A percentile compares a stretch with the other conserved stretches of the same genome.
phyloP scores from a whole-genome alignment of 2,329 filamentous ascomycete genomes.

The Colletotrichum viniferum region DNA sequence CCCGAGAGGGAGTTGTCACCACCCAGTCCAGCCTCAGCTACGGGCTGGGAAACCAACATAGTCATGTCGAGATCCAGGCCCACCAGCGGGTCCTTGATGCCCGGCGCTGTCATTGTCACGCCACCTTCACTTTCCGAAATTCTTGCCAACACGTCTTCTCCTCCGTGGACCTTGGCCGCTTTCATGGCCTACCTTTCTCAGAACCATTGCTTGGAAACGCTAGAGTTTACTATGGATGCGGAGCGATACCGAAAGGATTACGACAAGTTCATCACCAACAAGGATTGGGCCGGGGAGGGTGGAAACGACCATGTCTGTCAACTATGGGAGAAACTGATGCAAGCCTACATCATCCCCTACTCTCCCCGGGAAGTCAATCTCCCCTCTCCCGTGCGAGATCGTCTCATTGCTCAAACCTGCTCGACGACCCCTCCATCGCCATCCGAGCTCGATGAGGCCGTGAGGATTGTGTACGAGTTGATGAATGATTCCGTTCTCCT shows the following conservation, averaged over 20 bases:
- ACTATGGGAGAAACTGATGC: conserved; percentile 86
- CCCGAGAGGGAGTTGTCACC: conserved; percentile 46
- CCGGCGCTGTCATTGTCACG: conserved; percentile 40
- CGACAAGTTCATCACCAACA: conserved; percentile 44
- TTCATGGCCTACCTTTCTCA: conserved; percentile 98
- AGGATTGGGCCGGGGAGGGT: conserved; percentile 42
- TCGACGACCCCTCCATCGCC: conserved; percentile 71
- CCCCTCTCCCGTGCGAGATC: conserved; percentile 82
- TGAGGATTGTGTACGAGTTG: conserved; percentile 88
- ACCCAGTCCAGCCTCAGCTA: conserved; percentile 44
- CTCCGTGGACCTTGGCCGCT: conserved; percentile 88
- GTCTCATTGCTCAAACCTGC: conserved; percentile 69
- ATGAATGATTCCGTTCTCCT: conserved; percentile 98
- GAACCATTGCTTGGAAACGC: conserved; percentile 94
- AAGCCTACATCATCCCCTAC: conserved; percentile 87
- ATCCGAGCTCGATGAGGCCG: conserved; percentile 78
- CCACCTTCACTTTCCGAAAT: conserved; percentile 84
- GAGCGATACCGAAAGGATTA: conserved; percentile 76
- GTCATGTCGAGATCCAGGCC: conserved; percentile 55
- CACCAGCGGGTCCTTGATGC: conserved; percentile 51
- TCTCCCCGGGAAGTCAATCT: conserved; percentile 90
- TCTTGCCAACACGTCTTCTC: conserved; percentile 80
- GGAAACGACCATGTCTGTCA: conserved; percentile 72
- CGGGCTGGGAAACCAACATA: conserved; percentile 47
- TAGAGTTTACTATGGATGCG: conserved; percentile 96